A percentile compares a stretch with the other conserved stretches of the same genome.
Conservation (phyloP, 148 eudicot genomes). For the Camellia japonica region DNA sequence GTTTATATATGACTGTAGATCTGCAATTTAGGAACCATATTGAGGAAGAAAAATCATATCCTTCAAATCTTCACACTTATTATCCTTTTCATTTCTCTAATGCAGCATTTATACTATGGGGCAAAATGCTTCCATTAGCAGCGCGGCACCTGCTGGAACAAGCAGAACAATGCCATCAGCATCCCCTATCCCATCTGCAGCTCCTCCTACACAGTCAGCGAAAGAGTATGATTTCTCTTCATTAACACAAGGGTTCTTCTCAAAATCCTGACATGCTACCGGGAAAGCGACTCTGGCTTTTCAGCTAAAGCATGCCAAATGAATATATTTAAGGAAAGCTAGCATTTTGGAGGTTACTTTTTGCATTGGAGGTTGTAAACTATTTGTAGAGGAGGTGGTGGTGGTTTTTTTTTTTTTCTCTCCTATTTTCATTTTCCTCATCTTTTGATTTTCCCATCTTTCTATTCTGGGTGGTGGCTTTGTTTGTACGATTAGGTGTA, state of each 20-base stretch:
- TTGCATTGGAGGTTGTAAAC: slow-evolving; percentile 20
- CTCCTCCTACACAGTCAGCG: slow-evolving; percentile 34
- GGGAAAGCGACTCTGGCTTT: background rate
- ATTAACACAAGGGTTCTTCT: slow-evolving; percentile 75
- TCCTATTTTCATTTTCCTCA: background rate
- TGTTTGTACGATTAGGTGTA: slow-evolving; percentile 21
- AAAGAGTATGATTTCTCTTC: slow-evolving; percentile 86
- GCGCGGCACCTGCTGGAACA: slow-evolving; percentile 39
- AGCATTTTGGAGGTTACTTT: slow-evolving; percentile 7
- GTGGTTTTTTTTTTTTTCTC: background rate
- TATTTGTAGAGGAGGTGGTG: slow-evolving; percentile 23
- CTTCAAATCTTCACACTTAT: background rate
- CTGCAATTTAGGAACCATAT: background rate
- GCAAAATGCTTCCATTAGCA: slow-evolving; percentile 52
- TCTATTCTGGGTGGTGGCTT: slow-evolving; percentile 15
- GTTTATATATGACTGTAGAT: background rate
- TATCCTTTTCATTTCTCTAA: background rate
- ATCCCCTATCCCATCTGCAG: slow-evolving; percentile 35
- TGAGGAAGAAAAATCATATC: background rate
- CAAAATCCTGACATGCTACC: slow-evolving; percentile 47
- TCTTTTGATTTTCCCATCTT: background rate
- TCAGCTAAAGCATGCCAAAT: slow-evolving; percentile 8
- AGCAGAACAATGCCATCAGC: slow-evolving; percentile 32
- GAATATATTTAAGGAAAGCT: background rate
- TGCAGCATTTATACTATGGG: slow-evolving; percentile 55